A percentile compares a stretch with the other conserved stretches of the same genome.
These are phyloP conservation scores for Backusella westeae DNA, from an alignment of 192 early-diverging fungal genomes.

Conservation along the genomic window DNA sequence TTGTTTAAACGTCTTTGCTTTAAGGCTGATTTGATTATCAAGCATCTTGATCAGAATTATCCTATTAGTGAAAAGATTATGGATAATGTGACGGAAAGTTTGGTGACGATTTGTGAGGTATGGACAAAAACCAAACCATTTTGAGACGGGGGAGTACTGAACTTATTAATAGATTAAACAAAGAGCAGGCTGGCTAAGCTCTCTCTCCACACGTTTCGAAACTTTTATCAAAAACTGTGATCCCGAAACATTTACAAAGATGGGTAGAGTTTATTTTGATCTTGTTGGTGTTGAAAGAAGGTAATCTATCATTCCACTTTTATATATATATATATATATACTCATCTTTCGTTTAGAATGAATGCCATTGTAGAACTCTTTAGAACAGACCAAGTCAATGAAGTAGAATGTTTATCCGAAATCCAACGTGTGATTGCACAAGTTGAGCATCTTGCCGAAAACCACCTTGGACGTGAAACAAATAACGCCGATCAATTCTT, in stretches of 20 bases:
- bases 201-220: constrained; percentile 63
- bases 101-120: constrained; percentile 49
- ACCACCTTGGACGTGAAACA: constrained; percentile 45
- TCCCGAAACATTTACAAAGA: constrained; percentile 65
- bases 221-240: constrained; percentile 63
- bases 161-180: constrained; percentile 48
- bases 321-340: background rate
- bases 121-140: too few relatives aligned
- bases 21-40: constrained; percentile 74
- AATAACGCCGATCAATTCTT: constrained; percentile 51
- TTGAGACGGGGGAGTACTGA: too few relatives aligned
- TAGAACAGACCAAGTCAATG: constrained; percentile 74
- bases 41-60: constrained; percentile 63
- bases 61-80: constrained; percentile 57
- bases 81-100: constrained; percentile 46
- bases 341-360: constrained; percentile 37
- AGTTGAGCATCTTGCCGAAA: constrained; percentile 61
- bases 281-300: constrained; percentile 74
- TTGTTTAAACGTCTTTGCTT: constrained; percentile 78
- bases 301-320: constrained; percentile 2
- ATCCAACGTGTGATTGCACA: constrained; percentile 65
- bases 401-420: constrained; percentile 60
- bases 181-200: constrained; percentile 63
- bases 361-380: constrained; percentile 71
- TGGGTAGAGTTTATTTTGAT: constrained; percentile 75